phyloP scores from a whole-genome alignment of 2,329 filamentous ascomycete genomes.

The Cladophialophora yegresii region DNA sequence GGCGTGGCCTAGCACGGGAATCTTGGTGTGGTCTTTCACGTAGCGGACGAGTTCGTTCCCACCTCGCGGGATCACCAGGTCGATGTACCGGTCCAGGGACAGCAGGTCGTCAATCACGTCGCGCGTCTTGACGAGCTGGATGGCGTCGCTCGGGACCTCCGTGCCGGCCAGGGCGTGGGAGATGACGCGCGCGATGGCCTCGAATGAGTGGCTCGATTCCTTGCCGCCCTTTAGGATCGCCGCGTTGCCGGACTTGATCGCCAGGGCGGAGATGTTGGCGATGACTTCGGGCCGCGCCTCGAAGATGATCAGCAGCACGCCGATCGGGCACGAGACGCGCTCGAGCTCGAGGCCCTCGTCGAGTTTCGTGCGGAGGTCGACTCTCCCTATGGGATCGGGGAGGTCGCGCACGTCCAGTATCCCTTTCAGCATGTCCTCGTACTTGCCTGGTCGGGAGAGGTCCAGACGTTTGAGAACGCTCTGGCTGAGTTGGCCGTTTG shows the following conservation, averaged over 20 bases:
- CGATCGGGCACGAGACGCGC: conserved; percentile 89
- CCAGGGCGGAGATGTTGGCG: conserved; percentile 92
- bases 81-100: conserved; percentile 80
- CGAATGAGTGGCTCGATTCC: conserved; percentile 93
- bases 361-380: conserved; percentile 78
- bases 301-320: conserved; percentile 97
- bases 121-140: conserved; percentile 91
- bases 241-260: conserved; percentile 95
- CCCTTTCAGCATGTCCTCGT: conserved; percentile 95
- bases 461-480: conserved; percentile 88
- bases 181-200: conserved; percentile 83
- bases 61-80: conserved; percentile 90
- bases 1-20: conserved; percentile 93
- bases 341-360: conserved; percentile 85
- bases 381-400: conserved; percentile 87
- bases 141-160: conserved; percentile 76
- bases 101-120: conserved; percentile 89
- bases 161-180: conserved; percentile 72
- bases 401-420: conserved; percentile 84
- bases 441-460: conserved; percentile 83
- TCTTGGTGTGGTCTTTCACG: conserved; percentile 87
- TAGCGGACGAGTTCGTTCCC: conserved; percentile 87
- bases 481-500: conserved; percentile 72
- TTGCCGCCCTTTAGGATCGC: conserved; percentile 97
- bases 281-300: conserved; percentile 97